Base-by-base conservation (phyloP, 1,284 basidiomycete genomes). In the Moesziomyces sp. region DNA sequence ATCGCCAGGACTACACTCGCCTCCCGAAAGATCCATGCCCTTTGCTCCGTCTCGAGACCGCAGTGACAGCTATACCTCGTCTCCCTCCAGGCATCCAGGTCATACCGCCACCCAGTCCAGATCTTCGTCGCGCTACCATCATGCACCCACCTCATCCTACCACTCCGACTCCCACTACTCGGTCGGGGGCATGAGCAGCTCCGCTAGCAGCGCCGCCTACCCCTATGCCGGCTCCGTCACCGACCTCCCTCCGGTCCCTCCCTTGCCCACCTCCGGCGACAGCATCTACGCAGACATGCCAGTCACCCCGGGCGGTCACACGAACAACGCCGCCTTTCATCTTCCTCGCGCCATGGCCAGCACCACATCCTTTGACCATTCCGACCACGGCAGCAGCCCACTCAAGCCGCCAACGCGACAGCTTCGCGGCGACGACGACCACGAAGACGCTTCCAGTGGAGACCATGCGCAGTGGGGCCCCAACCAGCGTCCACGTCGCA, bases 181-280 rank as follows among this genome's bases (percentile, higher is more conserved):
- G 2, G 42, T 49, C 28, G 71, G 66, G 5, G 69, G 53, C 34
- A 52, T 69, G 18, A 74, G 70, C 51, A 70, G 66, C 30, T 64
- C 70, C 7, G 70, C 58, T 19, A 64, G 58, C 45, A 62, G 61
- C 45, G 47, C 53, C 10, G 59, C 46, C 40, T 46, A 72, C 23
- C 63, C 49, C 6, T 57, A 60, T 34, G 38, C 56, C 21, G 54
- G 46, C 42, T 60, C 60, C 13, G 46, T 59, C 42, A 28, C 46
- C 42, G 65, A 69, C 26, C 52, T 71, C 21, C 74, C 74, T 3
- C 74, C 74, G 5, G 57, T 76, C 9, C 74, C 74, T 21, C 74
- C 74, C n/a, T 61, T 76, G n/a, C 74, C 74, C 13, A 49, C 30
- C 34, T 46, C 54, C n/a, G 51, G 30, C n/a, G 60, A 69, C 34